phyloP scores from a whole-genome alignment of 192 early-diverging fungal genomes.

The Rhizophagus clarus region DNA sequence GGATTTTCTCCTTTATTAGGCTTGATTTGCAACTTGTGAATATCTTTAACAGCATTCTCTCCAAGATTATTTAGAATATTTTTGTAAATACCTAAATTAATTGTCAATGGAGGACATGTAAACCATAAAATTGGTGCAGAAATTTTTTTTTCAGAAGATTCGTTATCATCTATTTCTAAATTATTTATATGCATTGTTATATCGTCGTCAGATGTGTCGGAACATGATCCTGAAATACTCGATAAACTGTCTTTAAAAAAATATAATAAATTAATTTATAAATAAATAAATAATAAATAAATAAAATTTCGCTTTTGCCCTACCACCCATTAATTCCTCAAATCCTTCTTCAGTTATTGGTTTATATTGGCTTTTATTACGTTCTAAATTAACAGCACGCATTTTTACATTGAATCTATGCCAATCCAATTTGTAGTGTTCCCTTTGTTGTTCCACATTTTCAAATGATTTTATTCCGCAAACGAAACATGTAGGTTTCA shows the following conservation, averaged over 20 bases:
- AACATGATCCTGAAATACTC: conserved; percentile 39
- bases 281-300: not conserved
- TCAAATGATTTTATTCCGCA: conserved; percentile 45
- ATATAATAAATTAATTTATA: not conserved
- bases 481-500: conserved; percentile 41
- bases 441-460: conserved; percentile 44
- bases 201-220: conserved; percentile 1
- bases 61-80: conserved; percentile 1
- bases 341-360: conserved; percentile 52
- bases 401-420: conserved; percentile 63
- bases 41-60: not conserved
- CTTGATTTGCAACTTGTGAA: not conserved
- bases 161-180: conserved; percentile 28
- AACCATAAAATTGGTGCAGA: conserved; percentile 17
- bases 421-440: conserved; percentile 56
- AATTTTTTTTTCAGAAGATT: conserved; percentile 14
- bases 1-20: conserved; percentile 24
- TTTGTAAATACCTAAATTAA: conserved; percentile 26
- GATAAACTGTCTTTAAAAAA: conserved; percentile 7
- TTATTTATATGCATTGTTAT: conserved; percentile 6
- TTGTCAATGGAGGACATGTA: conserved; percentile 33
- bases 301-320: not conserved
- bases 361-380: conserved; percentile 1
- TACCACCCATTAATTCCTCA: conserved; percentile 55
- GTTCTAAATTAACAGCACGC: conserved; percentile 35